Conservation (phyloP, 2,329 filamentous ascomycete genomes). For the Alternaria triticimaculans region DNA sequence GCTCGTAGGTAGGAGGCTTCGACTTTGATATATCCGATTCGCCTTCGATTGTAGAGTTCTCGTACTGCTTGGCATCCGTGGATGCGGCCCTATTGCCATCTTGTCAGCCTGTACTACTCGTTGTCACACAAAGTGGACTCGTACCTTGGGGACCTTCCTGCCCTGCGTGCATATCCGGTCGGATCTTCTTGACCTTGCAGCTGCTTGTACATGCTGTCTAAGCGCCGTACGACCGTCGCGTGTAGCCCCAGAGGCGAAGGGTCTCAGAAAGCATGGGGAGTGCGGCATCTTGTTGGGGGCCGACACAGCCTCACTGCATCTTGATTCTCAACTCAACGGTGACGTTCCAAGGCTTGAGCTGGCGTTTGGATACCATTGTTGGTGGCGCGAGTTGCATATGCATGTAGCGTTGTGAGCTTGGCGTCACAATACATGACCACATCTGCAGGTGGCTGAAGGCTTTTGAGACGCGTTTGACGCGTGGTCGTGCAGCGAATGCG, state of each 20-base stretch:
- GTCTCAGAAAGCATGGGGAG: neutral
- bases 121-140: neutral
- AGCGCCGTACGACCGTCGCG: neutral
- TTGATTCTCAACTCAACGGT: neutral
- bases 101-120: neutral
- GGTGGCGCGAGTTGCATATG: neutral
- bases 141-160: neutral
- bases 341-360: neutral
- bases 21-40: neutral
- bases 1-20: neutral
- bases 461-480: too few species aligned
- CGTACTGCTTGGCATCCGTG: neutral
- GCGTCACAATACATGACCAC: too few species aligned
- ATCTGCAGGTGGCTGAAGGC: too few species aligned
- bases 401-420: neutral
- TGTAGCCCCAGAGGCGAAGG: neutral
- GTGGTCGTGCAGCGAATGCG: neutral
- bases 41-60: neutral
- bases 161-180: neutral
- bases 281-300: neutral
- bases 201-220: neutral
- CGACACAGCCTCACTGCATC: neutral
- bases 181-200: neutral
- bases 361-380: neutral
- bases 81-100: neutral